phyloP scores from a whole-genome alignment of 768 basidiomycete species.

The Tulasnella sp. region DNA sequence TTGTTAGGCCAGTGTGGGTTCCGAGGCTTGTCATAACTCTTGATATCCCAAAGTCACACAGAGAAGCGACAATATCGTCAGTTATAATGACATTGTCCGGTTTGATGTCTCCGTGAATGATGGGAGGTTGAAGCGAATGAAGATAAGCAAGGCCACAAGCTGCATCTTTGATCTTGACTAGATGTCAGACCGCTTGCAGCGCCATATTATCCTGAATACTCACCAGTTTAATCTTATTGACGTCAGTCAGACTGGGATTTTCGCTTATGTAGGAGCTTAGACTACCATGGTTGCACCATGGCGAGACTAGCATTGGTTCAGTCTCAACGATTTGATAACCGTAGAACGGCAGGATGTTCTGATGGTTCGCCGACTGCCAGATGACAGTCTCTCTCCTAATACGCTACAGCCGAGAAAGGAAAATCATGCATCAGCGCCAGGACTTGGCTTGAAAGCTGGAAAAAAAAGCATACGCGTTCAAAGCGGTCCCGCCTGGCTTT shows the following conservation, averaged over 20 bases:
- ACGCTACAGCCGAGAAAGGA: not conserved
- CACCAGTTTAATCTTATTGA: not conserved
- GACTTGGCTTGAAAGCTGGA: not conserved
- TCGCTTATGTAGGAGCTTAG: not conserved
- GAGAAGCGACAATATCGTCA: not conserved
- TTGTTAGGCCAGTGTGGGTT: not conserved
- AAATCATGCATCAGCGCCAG: not conserved
- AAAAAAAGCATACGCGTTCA: not conserved
- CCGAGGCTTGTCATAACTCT: not conserved
- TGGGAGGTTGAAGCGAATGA: not conserved
- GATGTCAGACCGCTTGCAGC: not conserved
- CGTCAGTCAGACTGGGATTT: not conserved
- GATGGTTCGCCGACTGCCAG: not conserved
- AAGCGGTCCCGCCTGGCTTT: not conserved
- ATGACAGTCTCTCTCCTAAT: not conserved
- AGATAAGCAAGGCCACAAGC: constrained; percentile 7
- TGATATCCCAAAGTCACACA: constrained; percentile 6
- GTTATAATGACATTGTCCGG: constrained; percentile 3
- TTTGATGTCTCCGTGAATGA: constrained; percentile 12
- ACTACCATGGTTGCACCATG: not conserved
- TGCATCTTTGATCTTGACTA: not conserved
- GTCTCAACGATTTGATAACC: not conserved
- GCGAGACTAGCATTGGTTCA: not conserved
- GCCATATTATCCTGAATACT: not conserved
- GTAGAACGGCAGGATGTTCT: not conserved